Evolutionary conservation across 2,329 filamentous ascomycete genomes (phyloP).

Genomic region (Talaromyces sp.): DNA sequence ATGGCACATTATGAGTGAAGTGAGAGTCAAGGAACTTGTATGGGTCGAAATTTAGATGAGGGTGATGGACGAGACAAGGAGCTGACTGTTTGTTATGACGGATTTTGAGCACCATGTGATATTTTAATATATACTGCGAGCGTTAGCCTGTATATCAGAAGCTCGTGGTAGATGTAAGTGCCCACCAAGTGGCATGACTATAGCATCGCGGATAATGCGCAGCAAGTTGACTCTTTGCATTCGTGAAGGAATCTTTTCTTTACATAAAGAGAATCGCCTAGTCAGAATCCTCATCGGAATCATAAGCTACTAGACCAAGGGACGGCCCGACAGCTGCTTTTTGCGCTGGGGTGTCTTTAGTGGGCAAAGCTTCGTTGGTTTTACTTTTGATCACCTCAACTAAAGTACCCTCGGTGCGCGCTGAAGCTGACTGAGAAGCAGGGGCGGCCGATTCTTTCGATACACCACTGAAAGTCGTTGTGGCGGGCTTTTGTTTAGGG

Average conservation of each 20-base stretch:
- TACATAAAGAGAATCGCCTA: slow-evolving; percentile 10
- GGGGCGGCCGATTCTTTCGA: neutral
- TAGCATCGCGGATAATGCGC: neutral
- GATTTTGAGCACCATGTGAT: neutral
- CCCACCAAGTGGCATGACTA: neutral
- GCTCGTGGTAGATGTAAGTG: neutral
- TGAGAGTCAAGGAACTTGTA: neutral
- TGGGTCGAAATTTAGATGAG: neutral
- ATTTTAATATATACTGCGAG: neutral
- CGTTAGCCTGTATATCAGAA: neutral
- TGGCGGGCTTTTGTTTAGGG: slow-evolving; percentile 15
- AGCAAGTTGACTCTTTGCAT: neutral
- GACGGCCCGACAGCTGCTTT: slow-evolving; percentile 26
- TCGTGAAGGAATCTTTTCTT: neutral
- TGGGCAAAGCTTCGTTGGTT: neutral
- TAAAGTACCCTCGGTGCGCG: neutral
- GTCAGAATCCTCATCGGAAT: slow-evolving; percentile 39
- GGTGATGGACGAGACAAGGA: neutral
- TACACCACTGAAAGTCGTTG: neutral
- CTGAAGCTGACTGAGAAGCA: neutral
- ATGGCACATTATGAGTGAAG: slow-evolving; percentile 22
- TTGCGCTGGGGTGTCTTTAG: neutral
- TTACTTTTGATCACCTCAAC: neutral
- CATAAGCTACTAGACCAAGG: slow-evolving; percentile 39
- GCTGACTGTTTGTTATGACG: neutral